Base-by-base conservation (phyloP, 1,284 basidiomycete genomes). In the Sanguinoderma infundibulare region DNA sequence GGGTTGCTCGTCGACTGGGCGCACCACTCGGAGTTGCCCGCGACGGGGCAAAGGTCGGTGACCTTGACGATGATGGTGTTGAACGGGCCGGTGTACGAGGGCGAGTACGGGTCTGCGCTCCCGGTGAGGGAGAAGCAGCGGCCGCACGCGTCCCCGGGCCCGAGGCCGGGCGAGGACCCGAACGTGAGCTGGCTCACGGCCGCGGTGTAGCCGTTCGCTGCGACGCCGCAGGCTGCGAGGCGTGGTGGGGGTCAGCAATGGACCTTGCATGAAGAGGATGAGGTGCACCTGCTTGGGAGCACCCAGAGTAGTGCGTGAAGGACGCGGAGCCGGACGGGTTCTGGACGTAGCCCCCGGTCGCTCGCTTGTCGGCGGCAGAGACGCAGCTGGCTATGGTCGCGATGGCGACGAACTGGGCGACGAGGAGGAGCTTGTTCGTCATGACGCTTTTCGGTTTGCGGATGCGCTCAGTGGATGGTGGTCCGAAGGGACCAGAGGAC, bases 121-220 rank as follows among this genome's bases (percentile, higher is more conserved):
- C 76, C 83, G 2, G 84, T 83, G 55, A 87, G 38, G 14, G 78
- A 73, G 68, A 86, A 86, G 75, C 85, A 86, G 49, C 84, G 80
- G 24, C 84, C 84, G 65, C 85, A 87, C 20, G 82, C 85, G 70
- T 86, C 85, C n/a, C 85, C 85, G 12, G 83, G 72, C 17, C 84
- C 84, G 0, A 75, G 40, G 0, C 83, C 83, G 12, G 84, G 80
- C 8, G 68, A 59, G 26, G 83, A 76, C 40, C 84, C 85, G 64
- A 84, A 87, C 0, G 84, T 71, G 32, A 86, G 78, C 72, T 86
- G 83, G 68, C 77, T 83, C 8, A 86, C 78, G 2, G 85, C 85
- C 20, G 85, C 85, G 8, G 82, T 84, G 69, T 75, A 86, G 5
- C 86, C 86, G 26, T 69, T 71, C 1, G 79, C 83, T 14, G 77